Base-by-base conservation (phyloP, 768 basidiomycete genomes). In the Galerina sulciceps region DNA sequence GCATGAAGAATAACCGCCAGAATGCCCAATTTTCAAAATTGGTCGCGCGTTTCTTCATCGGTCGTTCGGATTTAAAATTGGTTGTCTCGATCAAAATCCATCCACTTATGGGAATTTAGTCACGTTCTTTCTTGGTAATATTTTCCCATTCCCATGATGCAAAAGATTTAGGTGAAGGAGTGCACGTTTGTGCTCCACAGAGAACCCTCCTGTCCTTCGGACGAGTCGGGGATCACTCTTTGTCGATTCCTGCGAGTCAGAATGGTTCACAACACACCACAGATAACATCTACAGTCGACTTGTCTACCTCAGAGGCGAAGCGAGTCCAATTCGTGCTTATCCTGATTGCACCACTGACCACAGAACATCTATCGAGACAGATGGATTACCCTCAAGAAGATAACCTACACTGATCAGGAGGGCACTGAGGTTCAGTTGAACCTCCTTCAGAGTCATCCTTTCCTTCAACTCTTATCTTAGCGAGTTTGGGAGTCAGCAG, bases 401-500 rank as follows among this genome's bases (percentile, higher is more conserved):
- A 86, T 96, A 63, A 81, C 82, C 45, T 98, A 90, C 75, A 71
- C 81, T 54, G 96, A 97, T 76, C 81, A 86, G 62, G 85, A 86
- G 11, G 94, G 94, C 2, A 84, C 78, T 67, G 79, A 90, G 78
- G 93, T 91, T 61, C 17, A 38, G 20, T 55, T 26, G 35, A n/a
- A 59, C 41, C 9, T 3, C 22, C 34, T 51, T 37, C 47, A 22
- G n/a, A n/a, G 8, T 22, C 57, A 44, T 53, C 18, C 36, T 17
- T 59, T n/a, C 35, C 26, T 49, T 43, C 2, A 31, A 36, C 22
- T 53, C 31, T 35, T 53, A 48, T 46, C 42, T 10, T 64, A 96
- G 89, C 79, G 94, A 56, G 66, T 82, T n/a, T 98, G 96, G 95
- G 96, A 97, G 73, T 88, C 79, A 58, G 95, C 95, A 10, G 88